Percentiles rank a stretch among this genome's conserved stretches.
Evolutionary conservation across 805 yeast genomes (phyloP).

Genomic region (Candida odintsovae): DNA sequence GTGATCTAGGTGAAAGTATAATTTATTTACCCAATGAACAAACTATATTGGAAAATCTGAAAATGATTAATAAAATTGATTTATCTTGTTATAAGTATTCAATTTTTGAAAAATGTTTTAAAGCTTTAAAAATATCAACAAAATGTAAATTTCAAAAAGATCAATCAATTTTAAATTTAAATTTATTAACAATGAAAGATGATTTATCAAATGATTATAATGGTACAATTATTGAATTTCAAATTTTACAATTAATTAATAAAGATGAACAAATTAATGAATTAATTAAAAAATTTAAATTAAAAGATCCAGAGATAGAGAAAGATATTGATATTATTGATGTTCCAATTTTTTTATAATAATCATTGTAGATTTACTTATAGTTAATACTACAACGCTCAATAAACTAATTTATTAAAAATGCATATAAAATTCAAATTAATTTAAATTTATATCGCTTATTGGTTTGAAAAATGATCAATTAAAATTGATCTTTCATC

Average conservation of each 20-base stretch:
- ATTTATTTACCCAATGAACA: constrained; percentile 59
- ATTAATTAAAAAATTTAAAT: neutral
- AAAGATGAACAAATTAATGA: constrained; percentile 2
- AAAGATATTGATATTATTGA: constrained; percentile 9
- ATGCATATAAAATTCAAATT: too few species aligned
- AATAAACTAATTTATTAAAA: constrained; percentile 5
- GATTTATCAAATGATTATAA: constrained; percentile 31
- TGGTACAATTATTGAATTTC: constrained; percentile 36
- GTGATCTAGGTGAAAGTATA: constrained; percentile 70
- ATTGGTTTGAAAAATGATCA: constrained; percentile 91
- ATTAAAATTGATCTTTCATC: constrained; percentile 94
- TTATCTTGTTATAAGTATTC: constrained; percentile 46
- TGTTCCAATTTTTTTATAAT: constrained; percentile 20
- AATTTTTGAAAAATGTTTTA: constrained; percentile 41
- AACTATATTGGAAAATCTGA: constrained; percentile 56
- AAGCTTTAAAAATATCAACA: constrained; percentile 44
- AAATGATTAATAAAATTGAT: constrained; percentile 26
- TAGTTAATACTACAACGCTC: too few species aligned
- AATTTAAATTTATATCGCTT: too few species aligned
- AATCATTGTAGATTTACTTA: too few species aligned
- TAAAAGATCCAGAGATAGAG: neutral
- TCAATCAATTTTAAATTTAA: constrained; percentile 36
- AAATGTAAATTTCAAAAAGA: constrained; percentile 53
- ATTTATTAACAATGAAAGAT: constrained; percentile 32
- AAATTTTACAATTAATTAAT: constrained; percentile 24